Conservation (phyloP, 2,329 filamentous ascomycete genomes). For the Huntiella bhutanensis region DNA sequence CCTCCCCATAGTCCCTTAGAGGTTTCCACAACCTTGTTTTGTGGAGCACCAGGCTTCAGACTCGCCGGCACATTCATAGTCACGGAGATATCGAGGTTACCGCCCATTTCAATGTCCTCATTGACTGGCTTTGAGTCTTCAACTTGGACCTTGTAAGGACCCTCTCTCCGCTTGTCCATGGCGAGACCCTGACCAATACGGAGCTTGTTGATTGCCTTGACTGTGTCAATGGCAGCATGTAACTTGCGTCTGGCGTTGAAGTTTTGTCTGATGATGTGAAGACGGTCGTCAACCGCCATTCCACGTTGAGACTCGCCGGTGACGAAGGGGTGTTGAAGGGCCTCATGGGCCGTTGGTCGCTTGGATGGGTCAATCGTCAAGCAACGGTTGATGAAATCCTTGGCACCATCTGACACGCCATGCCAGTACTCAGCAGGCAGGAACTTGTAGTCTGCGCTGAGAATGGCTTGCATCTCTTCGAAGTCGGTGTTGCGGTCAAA, state of each 20-base stretch:
- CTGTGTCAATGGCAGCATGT: conserved; percentile 52
- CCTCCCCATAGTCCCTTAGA: conserved; percentile 43
- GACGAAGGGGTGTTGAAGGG: conserved; percentile 47
- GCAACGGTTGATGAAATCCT: conserved; percentile 83
- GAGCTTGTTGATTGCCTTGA: conserved; percentile 52
- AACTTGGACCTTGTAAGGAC: neutral
- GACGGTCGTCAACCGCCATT: conserved; percentile 38
- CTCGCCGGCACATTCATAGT: conserved; percentile 25
- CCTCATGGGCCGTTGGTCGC: conserved; percentile 80
- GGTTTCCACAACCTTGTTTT: conserved; percentile 41
- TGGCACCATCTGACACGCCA: conserved; percentile 65
- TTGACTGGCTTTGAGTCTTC: conserved; percentile 6
- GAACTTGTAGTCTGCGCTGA: conserved; percentile 91
- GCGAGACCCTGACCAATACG: conserved; percentile 41
- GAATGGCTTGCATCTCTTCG: conserved; percentile 98
- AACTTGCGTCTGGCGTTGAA: conserved; percentile 51
- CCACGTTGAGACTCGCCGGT: conserved; percentile 31
- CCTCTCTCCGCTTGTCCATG: conserved; percentile 32
- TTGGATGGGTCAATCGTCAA: conserved; percentile 73
- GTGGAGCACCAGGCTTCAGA: conserved; percentile 34
- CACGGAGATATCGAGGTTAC: conserved; percentile 3
- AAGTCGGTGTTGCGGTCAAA: conserved; percentile 96
- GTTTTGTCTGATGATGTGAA: conserved; percentile 55
- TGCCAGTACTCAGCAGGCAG: conserved; percentile 93
- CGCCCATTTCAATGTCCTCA: conserved; percentile 11